Percentiles rank a stretch among this genome's conserved stretches.
Evolutionary conservation across 805 yeast species (phyloP).

Genomic region (Saturnispora galanensis): DNA sequence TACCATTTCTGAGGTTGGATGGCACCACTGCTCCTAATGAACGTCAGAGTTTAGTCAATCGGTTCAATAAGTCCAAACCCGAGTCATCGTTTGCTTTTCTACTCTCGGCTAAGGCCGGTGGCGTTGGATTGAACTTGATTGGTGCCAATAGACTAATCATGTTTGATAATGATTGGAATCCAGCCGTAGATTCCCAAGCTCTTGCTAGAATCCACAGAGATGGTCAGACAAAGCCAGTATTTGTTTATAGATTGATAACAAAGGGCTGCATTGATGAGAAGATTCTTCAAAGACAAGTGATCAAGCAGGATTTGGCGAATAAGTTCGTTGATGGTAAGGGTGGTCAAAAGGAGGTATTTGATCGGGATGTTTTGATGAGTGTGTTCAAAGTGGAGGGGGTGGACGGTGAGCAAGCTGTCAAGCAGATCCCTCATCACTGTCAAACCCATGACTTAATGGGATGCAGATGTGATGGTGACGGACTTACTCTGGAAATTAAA

Average conservation of each 20-base stretch:
- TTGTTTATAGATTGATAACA: conserved; percentile 71
- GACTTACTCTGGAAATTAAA: conserved; percentile 21
- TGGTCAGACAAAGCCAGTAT: conserved; percentile 76
- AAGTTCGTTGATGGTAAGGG: conserved; percentile 43
- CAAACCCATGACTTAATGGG: conserved; percentile 72
- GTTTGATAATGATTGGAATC: conserved; percentile 97
- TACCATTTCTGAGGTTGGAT: conserved; percentile 59
- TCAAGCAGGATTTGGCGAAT: conserved; percentile 71
- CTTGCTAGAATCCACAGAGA: conserved; percentile 94
- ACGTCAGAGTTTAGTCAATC: conserved; percentile 55
- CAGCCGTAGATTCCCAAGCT: conserved; percentile 84
- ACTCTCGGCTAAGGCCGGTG: conserved; percentile 86
- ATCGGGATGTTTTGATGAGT: conserved; percentile 58
- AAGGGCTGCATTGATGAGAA: conserved; percentile 93
- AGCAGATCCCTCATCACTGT: conserved; percentile 32
- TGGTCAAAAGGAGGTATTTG: conserved; percentile 55
- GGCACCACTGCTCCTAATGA: conserved; percentile 68
- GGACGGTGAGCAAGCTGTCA: conserved; percentile 15
- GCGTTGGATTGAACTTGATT: conserved; percentile 79
- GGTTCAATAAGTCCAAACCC: conserved; percentile 46
- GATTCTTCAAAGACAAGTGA: conserved; percentile 82
- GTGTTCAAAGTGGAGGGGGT: conserved; percentile 45
- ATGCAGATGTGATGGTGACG: conserved; percentile 53
- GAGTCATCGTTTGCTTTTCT: conserved; percentile 51
- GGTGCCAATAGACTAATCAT: conserved; percentile 84